Base-by-base conservation (phyloP, 2,329 filamentous ascomycete species). In the Coleophoma crateriformis region DNA sequence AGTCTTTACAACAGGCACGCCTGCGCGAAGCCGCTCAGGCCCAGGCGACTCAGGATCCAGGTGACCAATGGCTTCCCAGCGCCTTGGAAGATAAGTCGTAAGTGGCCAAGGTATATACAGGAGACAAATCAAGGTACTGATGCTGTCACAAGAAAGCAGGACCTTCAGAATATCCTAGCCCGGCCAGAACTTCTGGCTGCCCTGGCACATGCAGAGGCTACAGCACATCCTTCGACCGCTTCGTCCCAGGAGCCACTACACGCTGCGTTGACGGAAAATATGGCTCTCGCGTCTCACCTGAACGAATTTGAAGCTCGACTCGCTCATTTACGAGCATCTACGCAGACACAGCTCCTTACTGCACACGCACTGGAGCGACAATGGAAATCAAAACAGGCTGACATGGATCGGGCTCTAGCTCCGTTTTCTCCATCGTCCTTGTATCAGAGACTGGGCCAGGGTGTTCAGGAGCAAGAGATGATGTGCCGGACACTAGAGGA, bases 311-410 rank as follows among this genome's bases (percentile, higher is more conserved):
- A 89, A 65, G 59, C 71, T 22, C 74, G 71, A 15, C 70, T 85
- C 6, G 63, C 69, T 4, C 77, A 77, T 55, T 78, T 85, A 61
- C 85, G 92, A 49, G 77, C 82, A 27, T 75, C 79, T 1, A 87
- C 88, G 0, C 90, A 95, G 64, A 85, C 89, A 3, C 85, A 91
- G 51, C 80, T 97, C 0, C 77, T 97, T 1, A 79, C 88, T 11
- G 82, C 94, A 19, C 88, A 92, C 61, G 88, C 88, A 1, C 79
- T 96, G 14, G 94, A 97, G 70, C 82, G 91, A n/a, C 86, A 92
- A 62, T 97, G 94, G 88, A 82, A 85, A 49, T 81, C 87, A 58
- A 95, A 94, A 67, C 89, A 97, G 67, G 77, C 81, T 1, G 90
- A 94, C 60, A 94, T 96, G 79, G 94, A 97, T 66, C 77, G 82